Evolutionary conservation across 2,329 filamentous ascomycete species (phyloP), one percentile per base, ranked within the genome.

Genomic region (Pseudonectria buxi): DNA sequence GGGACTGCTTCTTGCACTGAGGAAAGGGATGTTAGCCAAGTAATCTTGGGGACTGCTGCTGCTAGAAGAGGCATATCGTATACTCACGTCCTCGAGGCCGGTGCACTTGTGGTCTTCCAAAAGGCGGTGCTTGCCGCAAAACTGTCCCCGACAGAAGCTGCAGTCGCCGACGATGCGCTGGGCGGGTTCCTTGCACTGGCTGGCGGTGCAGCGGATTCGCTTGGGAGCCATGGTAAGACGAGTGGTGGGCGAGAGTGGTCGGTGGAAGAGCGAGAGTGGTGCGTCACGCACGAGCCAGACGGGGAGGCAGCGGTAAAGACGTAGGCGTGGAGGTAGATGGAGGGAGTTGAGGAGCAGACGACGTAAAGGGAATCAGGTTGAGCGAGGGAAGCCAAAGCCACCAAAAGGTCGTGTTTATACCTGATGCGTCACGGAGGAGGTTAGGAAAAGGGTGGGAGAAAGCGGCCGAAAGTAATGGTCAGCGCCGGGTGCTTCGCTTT

Each of bases 91-190:
- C 71, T 96, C 92, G 38, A 98, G 71, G 27, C 88, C 88, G 46
- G 77, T 79, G 69, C 92, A 98, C 67, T 86, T 86, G 68, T 98
- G 92, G 52, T 90, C 86, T 65, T 98, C 92, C 46, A 96, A 67
- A 67, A 96, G 76, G 37, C 92, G 77, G 67, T 98, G 92, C 69
- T 88, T 94, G 53, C 86, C 86, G 67, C 92, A 98, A 71, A 86
- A 96, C 61, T 94, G 86, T 30, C 89, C 88, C 37, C 83, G 73
- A 70, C 92, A 98, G 72, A 96, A 96, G 43, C 81, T 83, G 67
- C 92, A 98, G 69, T 96, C 90, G 36, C 92, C 92, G 40, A 95
- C 86, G 55, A 98, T 95, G 47, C 86, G 83, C 64, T 95, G 89
- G 12, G 88, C 89, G 22, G 77, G 76, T 52, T 87, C 81, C 59